Percentiles rank a stretch among this genome's conserved stretches.
Evolutionary conservation across 2,329 filamentous ascomycete species (phyloP).

Genomic region (Sordariomycetes sp.): DNA sequence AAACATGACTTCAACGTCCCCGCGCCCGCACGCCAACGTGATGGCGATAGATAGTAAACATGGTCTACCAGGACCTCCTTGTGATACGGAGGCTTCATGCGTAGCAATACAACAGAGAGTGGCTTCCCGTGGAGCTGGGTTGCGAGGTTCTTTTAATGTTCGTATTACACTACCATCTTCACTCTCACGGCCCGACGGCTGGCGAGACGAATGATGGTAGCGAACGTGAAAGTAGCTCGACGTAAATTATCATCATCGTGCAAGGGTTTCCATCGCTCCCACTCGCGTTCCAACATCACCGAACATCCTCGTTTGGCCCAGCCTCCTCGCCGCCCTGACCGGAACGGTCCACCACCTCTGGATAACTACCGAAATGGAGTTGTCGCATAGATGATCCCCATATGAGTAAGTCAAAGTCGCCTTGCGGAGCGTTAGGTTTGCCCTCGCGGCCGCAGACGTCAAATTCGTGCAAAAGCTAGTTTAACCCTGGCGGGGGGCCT

Average conservation of each 20-base stretch:
- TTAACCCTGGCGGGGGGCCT: conserved; percentile 48
- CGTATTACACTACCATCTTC: not conserved
- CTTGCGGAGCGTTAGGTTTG: not conserved
- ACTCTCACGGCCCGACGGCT: not conserved
- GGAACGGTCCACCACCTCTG: not conserved
- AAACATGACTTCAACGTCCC: no score
- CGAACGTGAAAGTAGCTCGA: not conserved
- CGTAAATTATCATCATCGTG: not conserved
- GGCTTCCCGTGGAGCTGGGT: not conserved
- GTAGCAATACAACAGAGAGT: not conserved
- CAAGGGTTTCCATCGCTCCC: not conserved
- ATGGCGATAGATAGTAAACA: no score
- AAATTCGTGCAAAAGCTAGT: not conserved
- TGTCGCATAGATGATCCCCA: not conserved
- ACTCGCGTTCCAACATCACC: not conserved
- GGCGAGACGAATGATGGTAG: not conserved
- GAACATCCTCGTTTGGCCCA: not conserved
- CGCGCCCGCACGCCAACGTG: not conserved
- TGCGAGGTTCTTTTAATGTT: not conserved
- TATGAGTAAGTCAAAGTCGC: not conserved
- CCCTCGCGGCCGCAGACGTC: not conserved
- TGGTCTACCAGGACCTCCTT: no score
- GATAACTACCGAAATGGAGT: not conserved
- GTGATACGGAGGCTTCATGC: not conserved
- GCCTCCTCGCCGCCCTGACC: not conserved